Evolutionary conservation across 1,284 basidiomycete genomes (phyloP).

Genomic region (Gomphus bonarii): DNA sequence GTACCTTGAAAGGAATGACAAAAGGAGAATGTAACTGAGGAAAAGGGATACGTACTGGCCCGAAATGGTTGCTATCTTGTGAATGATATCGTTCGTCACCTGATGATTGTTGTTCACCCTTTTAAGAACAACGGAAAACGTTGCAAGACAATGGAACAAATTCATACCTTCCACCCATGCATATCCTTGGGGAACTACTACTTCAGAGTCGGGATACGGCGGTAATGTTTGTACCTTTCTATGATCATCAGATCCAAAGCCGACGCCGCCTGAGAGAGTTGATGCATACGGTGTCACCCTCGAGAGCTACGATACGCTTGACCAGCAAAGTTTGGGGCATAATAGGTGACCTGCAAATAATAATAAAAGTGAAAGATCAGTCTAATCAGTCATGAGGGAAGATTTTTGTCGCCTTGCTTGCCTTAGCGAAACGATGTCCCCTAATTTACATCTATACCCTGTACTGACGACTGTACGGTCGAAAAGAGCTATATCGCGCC

Average conservation of each 20-base stretch:
- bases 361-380: no score
- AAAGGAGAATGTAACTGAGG: neutral
- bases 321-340: slow-evolving; percentile 44
- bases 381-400: neutral
- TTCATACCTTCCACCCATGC: slow-evolving; percentile 62
- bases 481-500: slow-evolving; percentile 55
- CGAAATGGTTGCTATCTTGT: slow-evolving; percentile 64
- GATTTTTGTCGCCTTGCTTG: slow-evolving; percentile 19
- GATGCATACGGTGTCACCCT: slow-evolving; percentile 44
- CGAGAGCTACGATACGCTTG: slow-evolving; percentile 58
- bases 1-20: slow-evolving; percentile 33
- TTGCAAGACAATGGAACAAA: neutral
- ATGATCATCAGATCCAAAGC: neutral
- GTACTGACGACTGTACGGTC: slow-evolving; percentile 38
- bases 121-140: slow-evolving; percentile 7
- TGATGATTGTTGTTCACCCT: slow-evolving; percentile 15
- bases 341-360: slow-evolving; percentile 48
- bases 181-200: slow-evolving; percentile 49
- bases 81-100: slow-evolving; percentile 59
- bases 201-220: slow-evolving; percentile 52
- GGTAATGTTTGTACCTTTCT: slow-evolving; percentile 48
- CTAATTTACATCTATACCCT: slow-evolving; percentile 31
- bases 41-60: slow-evolving; percentile 39
- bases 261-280: neutral
- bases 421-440: slow-evolving; percentile 59